Base-by-base conservation (phyloP, 106 monocot species). In the Triglochin maritima region DNA sequence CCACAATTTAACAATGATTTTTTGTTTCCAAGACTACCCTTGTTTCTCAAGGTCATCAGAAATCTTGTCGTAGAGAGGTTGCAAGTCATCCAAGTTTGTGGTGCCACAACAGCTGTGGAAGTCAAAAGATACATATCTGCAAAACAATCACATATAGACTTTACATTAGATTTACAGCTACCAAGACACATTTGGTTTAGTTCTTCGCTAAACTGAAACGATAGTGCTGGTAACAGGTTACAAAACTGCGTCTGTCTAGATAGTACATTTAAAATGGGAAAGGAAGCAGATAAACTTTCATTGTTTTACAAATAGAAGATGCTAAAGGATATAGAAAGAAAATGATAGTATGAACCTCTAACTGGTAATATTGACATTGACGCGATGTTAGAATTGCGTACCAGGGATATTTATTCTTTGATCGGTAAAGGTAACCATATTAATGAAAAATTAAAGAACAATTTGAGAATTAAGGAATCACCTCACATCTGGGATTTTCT, bases 121-220 rank as follows among this genome's bases (percentile, higher is more conserved):
- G 67, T 94, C 94, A 79, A 94, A 94, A 65, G 87, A 82, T 16
- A 87, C 75, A 62, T 90, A 94, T 87, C 94, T 94, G 87, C 52
- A 41, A 75, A 74, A 76, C 29, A 63, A 3, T 50, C 5, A 50
- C 48, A 3, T 7, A 7, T 8, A 16, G 9, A 17, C 3, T 13
- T 41, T 62, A 6, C 2, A n/a, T n/a, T 44, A 46, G n/a, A 6
- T 41, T 7, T 41, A 41, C 7, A 10, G 7, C 15, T 41, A 9
- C 12, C 9, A 9, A 62, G 12, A 46, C 3, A 9, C 55, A 12
- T 9, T 55, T 55, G 55, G 55, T n/a, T 55, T 55, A 55, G 14
- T 55, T 55, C 14, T 8, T 12, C 29, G 29, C 29, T 29, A 1
- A 29, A 29, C 29, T 29, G 29, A 29, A 29, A 29, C 29, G 29